Conservation (phyloP, 805 yeast species). For the Nakazawaea pomicola region DNA sequence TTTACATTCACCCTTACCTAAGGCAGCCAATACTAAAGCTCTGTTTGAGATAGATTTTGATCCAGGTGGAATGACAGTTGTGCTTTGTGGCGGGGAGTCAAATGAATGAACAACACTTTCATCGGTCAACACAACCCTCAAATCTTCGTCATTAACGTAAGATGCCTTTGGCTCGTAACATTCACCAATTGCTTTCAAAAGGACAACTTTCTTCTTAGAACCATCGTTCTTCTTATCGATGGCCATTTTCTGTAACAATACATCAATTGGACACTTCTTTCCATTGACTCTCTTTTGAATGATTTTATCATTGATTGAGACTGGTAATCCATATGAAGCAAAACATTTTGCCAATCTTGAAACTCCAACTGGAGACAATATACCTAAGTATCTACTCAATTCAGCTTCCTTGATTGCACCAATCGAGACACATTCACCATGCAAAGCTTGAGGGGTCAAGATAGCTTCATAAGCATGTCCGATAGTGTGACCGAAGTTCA, state of each 20-base stretch:
- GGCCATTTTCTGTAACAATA: conserved; percentile 78
- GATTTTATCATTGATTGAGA: conserved; percentile 65
- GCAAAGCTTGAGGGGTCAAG: conserved; percentile 90
- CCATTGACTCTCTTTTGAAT: conserved; percentile 65
- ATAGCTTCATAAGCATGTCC: conserved; percentile 99
- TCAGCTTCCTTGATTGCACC: conserved; percentile 96
- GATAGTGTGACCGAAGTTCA: conserved; percentile 94
- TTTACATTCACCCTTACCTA: conserved; percentile 80
- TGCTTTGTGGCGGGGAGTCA: conserved; percentile 29
- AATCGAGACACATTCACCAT: conserved; percentile 98
- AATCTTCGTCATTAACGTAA: conserved; percentile 71
- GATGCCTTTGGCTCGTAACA: conserved; percentile 89
- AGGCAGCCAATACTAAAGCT: conserved; percentile 88
- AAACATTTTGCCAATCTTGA: conserved; percentile 82
- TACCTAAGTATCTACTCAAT: conserved; percentile 85
- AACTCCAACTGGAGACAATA: conserved; percentile 87
- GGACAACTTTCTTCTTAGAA: conserved; percentile 77
- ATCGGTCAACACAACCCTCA: conserved; percentile 78
- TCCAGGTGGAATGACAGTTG: conserved; percentile 81
- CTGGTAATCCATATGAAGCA: conserved; percentile 82
- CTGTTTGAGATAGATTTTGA: conserved; percentile 96
- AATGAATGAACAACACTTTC: conserved; percentile 68
- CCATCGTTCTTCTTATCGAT: conserved; percentile 98
- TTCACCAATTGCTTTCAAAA: conserved; percentile 79
- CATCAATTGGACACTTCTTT: conserved; percentile 72